These are phyloP conservation scores for Coffea eugenioides DNA, from an alignment of 257 asterid genomes.

Conservation along the genomic window DNA sequence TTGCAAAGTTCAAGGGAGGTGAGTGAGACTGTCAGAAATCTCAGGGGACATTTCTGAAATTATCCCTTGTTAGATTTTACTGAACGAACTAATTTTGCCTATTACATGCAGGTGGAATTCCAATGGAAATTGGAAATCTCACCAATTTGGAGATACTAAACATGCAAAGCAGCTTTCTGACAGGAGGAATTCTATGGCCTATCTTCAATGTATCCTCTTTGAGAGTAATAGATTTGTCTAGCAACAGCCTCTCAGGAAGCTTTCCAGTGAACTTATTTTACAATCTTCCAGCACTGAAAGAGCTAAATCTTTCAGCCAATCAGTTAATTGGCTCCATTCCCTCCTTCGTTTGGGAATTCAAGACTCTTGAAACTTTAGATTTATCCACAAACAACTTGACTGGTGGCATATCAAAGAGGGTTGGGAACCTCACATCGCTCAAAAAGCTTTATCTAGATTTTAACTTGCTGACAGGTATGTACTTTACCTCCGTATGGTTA, in stretches of 20 bases:
- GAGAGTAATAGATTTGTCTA: slow-evolving; percentile 8
- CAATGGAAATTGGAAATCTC: slow-evolving; percentile 42
- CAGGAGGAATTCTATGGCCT: slow-evolving; percentile 28
- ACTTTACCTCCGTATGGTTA: too few relatives aligned
- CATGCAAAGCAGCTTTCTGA: slow-evolving; percentile 11
- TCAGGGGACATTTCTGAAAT: too few relatives aligned
- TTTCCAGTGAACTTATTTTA: slow-evolving; percentile 20
- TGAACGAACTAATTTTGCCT: too few relatives aligned
- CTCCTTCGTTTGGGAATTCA: slow-evolving; percentile 31
- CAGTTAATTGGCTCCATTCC: slow-evolving; percentile 37
- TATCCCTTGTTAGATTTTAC: too few relatives aligned
- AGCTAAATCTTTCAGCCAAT: slow-evolving; percentile 30
- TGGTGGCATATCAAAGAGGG: slow-evolving; percentile 13
- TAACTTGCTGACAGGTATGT: too few relatives aligned
- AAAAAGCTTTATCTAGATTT: too few relatives aligned
- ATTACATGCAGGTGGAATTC: slow-evolving; percentile 35
- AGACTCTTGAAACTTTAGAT: slow-evolving; percentile 21
- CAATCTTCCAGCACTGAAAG: slow-evolving; percentile 33
- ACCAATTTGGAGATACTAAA: slow-evolving; percentile 17
- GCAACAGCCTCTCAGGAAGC: slow-evolving; percentile 50
- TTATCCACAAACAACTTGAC: slow-evolving; percentile 33
- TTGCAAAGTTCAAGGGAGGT: too few relatives aligned
- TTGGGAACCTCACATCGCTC: slow-evolving; percentile 12
- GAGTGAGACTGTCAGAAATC: too few relatives aligned
- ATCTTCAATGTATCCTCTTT: slow-evolving; percentile 33